Percentiles rank a stretch among this genome's conserved stretches.
Evolutionary conservation across 805 yeast genomes (phyloP).

Genomic region (Saccharomyces paradoxus): DNA sequence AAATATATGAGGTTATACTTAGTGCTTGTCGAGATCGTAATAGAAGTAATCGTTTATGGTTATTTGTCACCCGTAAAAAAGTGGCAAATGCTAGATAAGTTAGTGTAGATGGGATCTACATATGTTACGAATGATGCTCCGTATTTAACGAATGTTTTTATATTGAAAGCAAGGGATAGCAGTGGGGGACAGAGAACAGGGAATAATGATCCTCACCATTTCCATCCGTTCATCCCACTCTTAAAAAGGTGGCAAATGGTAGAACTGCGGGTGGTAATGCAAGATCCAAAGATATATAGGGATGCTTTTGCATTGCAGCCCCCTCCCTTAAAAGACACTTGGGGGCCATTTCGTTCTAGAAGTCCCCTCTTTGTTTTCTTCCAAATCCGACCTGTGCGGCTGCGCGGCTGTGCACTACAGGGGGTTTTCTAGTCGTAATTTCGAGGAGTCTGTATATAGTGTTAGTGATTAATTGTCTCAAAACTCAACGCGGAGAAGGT

Average conservation of each 20-base stretch:
- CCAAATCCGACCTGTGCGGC: neutral
- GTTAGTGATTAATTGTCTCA: neutral
- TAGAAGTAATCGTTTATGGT: neutral
- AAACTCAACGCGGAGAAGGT: neutral
- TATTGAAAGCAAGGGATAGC: neutral
- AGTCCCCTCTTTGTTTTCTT: neutral
- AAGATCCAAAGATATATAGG: neutral
- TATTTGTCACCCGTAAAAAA: neutral
- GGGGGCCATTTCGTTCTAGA: neutral
- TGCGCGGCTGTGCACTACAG: neutral
- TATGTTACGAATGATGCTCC: too few relatives aligned
- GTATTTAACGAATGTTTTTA: neutral
- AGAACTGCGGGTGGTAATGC: neutral
- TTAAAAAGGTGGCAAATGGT: neutral
- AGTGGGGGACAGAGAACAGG: neutral
- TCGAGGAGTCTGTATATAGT: neutral
- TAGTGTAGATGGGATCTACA: neutral
- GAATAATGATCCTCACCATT: too few relatives aligned
- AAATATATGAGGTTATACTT: neutral
- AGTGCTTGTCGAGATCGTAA: neutral
- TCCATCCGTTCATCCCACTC: neutral
- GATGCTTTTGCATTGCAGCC: neutral
- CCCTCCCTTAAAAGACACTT: neutral
- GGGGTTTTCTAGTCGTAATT: neutral
- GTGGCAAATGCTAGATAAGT: neutral